phyloP scores from a whole-genome alignment of 331 rosid genomes.

The Rosa hybrid region DNA sequence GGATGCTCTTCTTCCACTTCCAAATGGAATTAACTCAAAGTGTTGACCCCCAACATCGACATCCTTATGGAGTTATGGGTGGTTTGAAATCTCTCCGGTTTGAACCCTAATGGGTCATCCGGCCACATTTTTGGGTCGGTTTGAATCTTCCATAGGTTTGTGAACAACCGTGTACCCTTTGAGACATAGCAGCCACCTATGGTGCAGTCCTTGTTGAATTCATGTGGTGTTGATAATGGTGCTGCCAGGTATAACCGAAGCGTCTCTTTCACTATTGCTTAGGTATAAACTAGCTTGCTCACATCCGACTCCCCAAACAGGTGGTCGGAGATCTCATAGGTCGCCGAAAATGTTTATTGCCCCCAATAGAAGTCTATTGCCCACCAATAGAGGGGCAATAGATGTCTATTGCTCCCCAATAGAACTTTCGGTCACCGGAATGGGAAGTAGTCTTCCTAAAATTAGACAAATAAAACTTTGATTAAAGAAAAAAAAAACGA shows the following conservation, averaged over 20 bases:
- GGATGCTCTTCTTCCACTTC: constrained; percentile 29
- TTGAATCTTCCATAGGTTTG: neutral
- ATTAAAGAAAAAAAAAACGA: too few relatives aligned
- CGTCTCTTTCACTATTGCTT: neutral
- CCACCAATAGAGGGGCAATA: too few relatives aligned
- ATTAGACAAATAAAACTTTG: too few relatives aligned
- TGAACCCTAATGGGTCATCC: neutral
- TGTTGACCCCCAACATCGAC: constrained; percentile 23
- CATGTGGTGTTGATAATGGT: neutral
- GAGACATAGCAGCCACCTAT: neutral
- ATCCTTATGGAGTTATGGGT: neutral
- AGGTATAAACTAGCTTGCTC: neutral
- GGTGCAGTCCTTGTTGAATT: neutral
- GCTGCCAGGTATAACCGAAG: neutral
- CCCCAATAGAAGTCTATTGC: too few relatives aligned
- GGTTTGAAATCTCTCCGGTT: neutral
- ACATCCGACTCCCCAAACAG: neutral
- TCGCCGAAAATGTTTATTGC: too few relatives aligned
- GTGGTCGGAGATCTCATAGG: too few relatives aligned
- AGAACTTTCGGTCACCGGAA: too few relatives aligned
- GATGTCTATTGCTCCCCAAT: too few relatives aligned
- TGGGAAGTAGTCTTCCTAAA: too few relatives aligned
- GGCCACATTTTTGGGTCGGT: neutral
- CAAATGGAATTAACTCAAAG: constrained; percentile 28
- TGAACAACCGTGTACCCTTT: neutral